These are phyloP conservation scores for Hyaloperonospora arabidopsidis DNA, from an alignment of 352 stramenopile genomes.

Conservation along the genomic window DNA sequence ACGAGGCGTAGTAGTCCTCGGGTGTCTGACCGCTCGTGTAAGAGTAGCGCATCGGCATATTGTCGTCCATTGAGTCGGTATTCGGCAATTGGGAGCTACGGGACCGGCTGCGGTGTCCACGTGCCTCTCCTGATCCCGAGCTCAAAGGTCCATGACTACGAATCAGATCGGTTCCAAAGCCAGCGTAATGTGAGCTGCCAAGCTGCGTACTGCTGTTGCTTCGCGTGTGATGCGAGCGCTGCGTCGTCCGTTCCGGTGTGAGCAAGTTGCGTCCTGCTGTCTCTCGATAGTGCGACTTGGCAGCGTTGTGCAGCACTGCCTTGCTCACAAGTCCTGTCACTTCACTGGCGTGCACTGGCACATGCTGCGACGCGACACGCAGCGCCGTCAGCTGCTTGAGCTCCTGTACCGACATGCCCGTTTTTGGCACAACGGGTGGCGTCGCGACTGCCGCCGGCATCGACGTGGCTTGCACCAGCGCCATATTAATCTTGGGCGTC, in stretches of 20 bases:
- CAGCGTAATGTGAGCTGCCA: slow-evolving; percentile 18
- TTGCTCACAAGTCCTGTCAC: slow-evolving; percentile 70
- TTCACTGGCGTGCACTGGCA: slow-evolving; percentile 50
- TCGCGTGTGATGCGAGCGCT: slow-evolving; percentile 31
- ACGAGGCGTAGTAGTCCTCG: slow-evolving; percentile 46
- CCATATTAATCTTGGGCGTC: slow-evolving; percentile 62
- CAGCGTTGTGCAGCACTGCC: slow-evolving; percentile 59
- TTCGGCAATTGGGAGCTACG: slow-evolving; percentile 43
- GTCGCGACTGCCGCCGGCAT: slow-evolving; percentile 20
- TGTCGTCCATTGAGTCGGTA: slow-evolving; percentile 25
- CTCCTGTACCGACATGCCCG: slow-evolving; percentile 80
- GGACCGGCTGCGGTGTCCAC: slow-evolving; percentile 46
- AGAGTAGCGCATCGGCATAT: slow-evolving; percentile 51
- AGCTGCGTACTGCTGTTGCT: slow-evolving; percentile 31
- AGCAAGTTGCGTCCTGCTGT: slow-evolving; percentile 41
- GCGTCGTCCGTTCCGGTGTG: slow-evolving; percentile 45
- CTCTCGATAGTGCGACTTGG: slow-evolving; percentile 76
- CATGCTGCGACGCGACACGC: slow-evolving; percentile 65
- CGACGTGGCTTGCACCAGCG: slow-evolving; percentile 37
- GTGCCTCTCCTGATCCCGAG: slow-evolving; percentile 24
- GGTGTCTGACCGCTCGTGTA: slow-evolving; percentile 49
- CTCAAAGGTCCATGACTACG: slow-evolving; percentile 25
- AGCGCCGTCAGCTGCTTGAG: slow-evolving; percentile 80
- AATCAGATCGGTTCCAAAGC: slow-evolving; percentile 26
- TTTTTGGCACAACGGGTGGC: slow-evolving; percentile 54